Base-by-base conservation (phyloP, 176 grass and related monocot genomes). In the Leersia perrieri region DNA sequence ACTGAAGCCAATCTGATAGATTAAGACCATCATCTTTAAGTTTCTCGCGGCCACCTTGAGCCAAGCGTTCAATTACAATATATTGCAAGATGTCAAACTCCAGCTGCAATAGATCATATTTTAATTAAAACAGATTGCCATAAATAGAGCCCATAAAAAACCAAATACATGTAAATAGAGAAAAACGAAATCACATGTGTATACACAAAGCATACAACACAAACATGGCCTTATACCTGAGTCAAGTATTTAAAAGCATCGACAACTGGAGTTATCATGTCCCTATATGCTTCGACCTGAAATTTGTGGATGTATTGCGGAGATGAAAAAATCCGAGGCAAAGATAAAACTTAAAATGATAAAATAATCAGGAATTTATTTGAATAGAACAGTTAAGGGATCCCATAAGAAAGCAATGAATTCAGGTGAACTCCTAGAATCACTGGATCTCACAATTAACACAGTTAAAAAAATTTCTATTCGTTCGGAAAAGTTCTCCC, bases 231-330 rank as follows among this genome's bases (percentile, higher is more conserved):
- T 55, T 55, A 78, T 88, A 99, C 97, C 97, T 99, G 97, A 75
- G 93, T 99, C 82, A 99, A 83, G 88, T 99, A 99, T 91, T 99
- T 99, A 80, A 99, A 99, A 86, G 96, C 96, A 93, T 99, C 96
- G 27, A 99, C 96, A 61, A 99, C 93, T 62, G 96, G 96, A 45
- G 82, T 91, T 84, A 99, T 99, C 96, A 99, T 99, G 83, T 99
- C 96, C 87, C 85, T 95, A 77, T 99, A 99, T 34, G 96, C 96
- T 86, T 99, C 96, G 40, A 99, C 94, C 96, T 99, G 90, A 71
- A 89, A 77, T 72, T 73, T 82, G 60, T 33, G 53, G 30, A 40
- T 65, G 63, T 18, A 78, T 53, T 82, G 58, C 83, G 78, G 42
- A 80, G 5, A 57, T 36, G 25, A 65, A 73, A 67, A 62, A 30